phyloP scores from a whole-genome alignment of 148 eudicot genomes.

The Camellia lanceoleosa region DNA sequence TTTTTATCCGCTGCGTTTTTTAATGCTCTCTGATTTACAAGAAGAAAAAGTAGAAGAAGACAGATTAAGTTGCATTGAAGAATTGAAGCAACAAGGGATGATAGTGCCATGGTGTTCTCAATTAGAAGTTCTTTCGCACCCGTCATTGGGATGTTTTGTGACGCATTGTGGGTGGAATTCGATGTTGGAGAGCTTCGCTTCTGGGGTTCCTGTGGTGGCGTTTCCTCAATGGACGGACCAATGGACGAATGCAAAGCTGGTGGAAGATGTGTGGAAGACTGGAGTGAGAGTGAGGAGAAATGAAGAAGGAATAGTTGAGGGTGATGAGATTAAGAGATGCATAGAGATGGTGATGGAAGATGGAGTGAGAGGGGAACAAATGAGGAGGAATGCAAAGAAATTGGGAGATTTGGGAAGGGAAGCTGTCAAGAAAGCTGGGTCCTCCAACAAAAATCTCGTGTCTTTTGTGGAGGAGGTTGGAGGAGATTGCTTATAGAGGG shows the following conservation, averaged over 20 bases:
- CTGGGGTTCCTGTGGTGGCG: not conserved
- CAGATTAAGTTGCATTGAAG: slow-evolving; percentile 6
- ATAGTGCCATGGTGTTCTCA: not conserved
- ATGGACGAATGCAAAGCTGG: not conserved
- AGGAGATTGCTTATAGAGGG: too few species aligned
- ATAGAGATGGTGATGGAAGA: too few species aligned
- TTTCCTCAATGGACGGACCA: not conserved
- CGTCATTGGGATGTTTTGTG: too few species aligned
- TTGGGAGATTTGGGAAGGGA: not conserved
- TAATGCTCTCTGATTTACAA: too few species aligned
- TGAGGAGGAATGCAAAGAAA: too few species aligned
- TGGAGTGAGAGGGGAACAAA: too few species aligned
- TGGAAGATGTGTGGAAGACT: not conserved
- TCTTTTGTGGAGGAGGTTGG: not conserved
- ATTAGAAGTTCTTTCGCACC: too few species aligned
- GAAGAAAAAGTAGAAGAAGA: not conserved
- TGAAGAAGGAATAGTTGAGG: too few species aligned
- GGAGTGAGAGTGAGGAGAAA: too few species aligned
- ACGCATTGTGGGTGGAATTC: not conserved
- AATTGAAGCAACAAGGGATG: not conserved
- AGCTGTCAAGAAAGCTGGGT: not conserved
- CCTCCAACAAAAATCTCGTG: not conserved
- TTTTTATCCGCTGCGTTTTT: too few species aligned
- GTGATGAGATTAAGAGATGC: too few species aligned
- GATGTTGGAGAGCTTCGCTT: slow-evolving; percentile 6